phyloP scores from a whole-genome alignment of 352 stramenopile genomes.

The Globisporangium lucens region DNA sequence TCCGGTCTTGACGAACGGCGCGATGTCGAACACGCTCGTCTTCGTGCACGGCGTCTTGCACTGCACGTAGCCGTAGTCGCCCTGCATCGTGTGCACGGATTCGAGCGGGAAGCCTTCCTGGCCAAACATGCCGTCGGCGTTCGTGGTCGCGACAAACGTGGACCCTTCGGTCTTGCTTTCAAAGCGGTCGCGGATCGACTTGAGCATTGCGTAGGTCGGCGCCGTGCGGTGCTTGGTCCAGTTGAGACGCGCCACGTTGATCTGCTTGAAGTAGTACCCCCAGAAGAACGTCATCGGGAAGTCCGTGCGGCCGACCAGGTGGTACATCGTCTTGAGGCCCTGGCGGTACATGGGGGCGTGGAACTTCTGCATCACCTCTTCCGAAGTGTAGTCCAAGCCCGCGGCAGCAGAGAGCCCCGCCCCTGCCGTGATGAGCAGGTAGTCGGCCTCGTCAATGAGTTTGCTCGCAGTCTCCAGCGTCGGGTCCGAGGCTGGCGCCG shows the following conservation, averaged over 20 bases:
- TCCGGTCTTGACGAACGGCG: slow-evolving; percentile 50
- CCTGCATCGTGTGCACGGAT: slow-evolving; percentile 56
- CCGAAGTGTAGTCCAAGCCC: slow-evolving; percentile 72
- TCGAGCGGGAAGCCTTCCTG: slow-evolving; percentile 58
- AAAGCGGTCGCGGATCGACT: slow-evolving; percentile 40
- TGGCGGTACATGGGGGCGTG: slow-evolving; percentile 45
- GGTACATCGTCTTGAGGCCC: slow-evolving; percentile 58
- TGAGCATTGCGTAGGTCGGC: slow-evolving; percentile 51
- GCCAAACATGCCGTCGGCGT: slow-evolving; percentile 74
- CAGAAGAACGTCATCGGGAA: slow-evolving; percentile 46
- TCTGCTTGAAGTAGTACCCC: slow-evolving; percentile 66
- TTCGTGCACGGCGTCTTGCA: slow-evolving; percentile 39
- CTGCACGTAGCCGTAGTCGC: slow-evolving; percentile 61
- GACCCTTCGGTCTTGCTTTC: slow-evolving; percentile 27
- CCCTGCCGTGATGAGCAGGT: slow-evolving; percentile 53
- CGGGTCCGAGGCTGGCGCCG: slow-evolving; percentile 23
- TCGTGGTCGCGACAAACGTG: slow-evolving; percentile 66
- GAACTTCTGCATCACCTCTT: slow-evolving; percentile 58
- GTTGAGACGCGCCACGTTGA: slow-evolving; percentile 47
- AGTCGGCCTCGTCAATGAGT: slow-evolving; percentile 51
- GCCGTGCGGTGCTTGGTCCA: slow-evolving; percentile 48
- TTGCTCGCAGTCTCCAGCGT: slow-evolving; percentile 26
- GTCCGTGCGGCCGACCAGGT: slow-evolving; percentile 48
- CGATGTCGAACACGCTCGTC: slow-evolving; percentile 47
- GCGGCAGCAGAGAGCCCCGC: slow-evolving; percentile 65